Evolutionary conservation across 2,329 filamentous ascomycete species (phyloP), one percentile per base, ranked within the genome.

Genomic region (Fusarium vanettenii): DNA sequence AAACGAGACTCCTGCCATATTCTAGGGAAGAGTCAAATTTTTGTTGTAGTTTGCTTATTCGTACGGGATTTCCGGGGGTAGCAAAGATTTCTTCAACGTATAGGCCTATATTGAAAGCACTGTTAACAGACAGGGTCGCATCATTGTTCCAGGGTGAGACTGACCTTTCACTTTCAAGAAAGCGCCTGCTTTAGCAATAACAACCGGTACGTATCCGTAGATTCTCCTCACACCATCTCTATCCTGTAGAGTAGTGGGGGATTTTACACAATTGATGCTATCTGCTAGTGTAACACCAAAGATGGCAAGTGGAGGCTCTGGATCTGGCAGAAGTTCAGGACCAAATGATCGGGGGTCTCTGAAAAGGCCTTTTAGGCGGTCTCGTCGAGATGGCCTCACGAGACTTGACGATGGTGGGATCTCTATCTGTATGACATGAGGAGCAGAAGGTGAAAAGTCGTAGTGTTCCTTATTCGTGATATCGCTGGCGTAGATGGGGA

Each of bases 381-480:
- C 22, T 13, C 55, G 55, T 13, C 37, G 16, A 6, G 55, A 60
- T 13, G 22, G 1, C 8, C 35, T 66, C 35, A 13, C 35, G 3
- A 8, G 16, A 22, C 20, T 45, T 6, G 45, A 8, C 11, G 27
- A 29, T 31, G 3, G 13, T 2, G 5, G 14, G 2, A 1, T n/a
- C 16, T 27, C 22, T 8, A 11, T 4, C 9, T 31, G 6, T 25
- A 35, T 11, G 1, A 6, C 14, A 8, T 39, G 10, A 4, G 4
- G 3, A 7, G 37, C n/a, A 37, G 39, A 3, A 35, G 60, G 52
- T 8, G 31, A 50, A 35, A 65, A 55, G 25, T 55, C 57, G 29
- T 67, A 67, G 18, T 61, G 14, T 6, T 67, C 67, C 37, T 70
- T 39, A 13, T 72, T 72, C 3, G 59, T 22, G 7, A 70, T 67